Evolutionary conservation across 1,139 yeast genomes (phyloP), one percentile per base, ranked within the genome.

Genomic region (Diutina pseudorugosa): DNA sequence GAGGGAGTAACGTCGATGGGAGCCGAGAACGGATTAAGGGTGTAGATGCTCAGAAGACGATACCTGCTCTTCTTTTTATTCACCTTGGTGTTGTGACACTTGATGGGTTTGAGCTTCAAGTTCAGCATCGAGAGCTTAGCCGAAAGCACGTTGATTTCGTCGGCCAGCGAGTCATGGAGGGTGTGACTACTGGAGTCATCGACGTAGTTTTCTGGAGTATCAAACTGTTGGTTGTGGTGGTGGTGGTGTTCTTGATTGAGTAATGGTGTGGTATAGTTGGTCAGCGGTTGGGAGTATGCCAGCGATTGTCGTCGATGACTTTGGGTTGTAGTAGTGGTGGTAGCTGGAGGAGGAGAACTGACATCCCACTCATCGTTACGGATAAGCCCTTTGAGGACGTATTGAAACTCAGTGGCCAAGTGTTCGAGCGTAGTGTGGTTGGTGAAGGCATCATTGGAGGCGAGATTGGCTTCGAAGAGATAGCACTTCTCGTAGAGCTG

Each of bases 341-440:
- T 21, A 11, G 48, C n/a, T n/a, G 25, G 19, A 9, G 14, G 12
- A 27, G 25, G 25, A 23, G 25, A n/a, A n/a, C n/a, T n/a, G n/a
- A 27, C 30, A 11, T 41, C 23, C 23, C 7, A 8, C 18, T 19
- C 14, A 14, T 40, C 48, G 20, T 43, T 42, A 12, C 23, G n/a
- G 2, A 9, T 3, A 7, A 59, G 45, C 41, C 47, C 56, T 52
- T 55, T 54, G 54, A 62, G 54, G 50, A 63, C 56, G 51, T 54
- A 53, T 19, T 57, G 53, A 53, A 56, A 80, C 59, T 82, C 87
- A 48, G 67, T 61, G 42, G 69, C 63, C 50, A 82, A 60, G 55
- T 77, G 79, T 51, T 75, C 78, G 56, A 77, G 70, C 1, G 82
- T 75, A 66, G 76, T 63, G 65, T 75, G 56, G 71, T 76, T 61